Conservation (phyloP, 2,329 filamentous ascomycete species). For the Fusarium graminum region DNA sequence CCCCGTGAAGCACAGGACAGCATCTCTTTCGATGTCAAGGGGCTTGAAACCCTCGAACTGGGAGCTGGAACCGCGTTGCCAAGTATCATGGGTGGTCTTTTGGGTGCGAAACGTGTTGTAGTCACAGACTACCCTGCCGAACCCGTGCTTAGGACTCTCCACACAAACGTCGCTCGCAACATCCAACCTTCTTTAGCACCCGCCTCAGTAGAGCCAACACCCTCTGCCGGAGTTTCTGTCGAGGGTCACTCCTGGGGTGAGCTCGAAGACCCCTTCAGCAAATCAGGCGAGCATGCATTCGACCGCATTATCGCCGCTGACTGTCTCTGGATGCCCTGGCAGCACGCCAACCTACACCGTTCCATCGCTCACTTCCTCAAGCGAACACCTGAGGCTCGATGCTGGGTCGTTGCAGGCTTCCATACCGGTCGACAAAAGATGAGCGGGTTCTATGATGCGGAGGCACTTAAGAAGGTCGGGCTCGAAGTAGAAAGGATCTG, state of each 20-base stretch:
- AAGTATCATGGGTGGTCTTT: conserved; percentile 62
- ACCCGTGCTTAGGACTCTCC: conserved; percentile 70
- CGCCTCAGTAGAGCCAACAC: conserved; percentile 33
- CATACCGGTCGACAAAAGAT: conserved; percentile 77
- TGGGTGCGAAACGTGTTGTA: conserved; percentile 64
- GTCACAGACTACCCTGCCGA: conserved; percentile 77
- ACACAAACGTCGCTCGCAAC: conserved; percentile 68
- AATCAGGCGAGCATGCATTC: conserved; percentile 58
- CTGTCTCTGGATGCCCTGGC: conserved; percentile 80
- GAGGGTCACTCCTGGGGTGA: conserved; percentile 76
- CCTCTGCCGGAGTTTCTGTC: conserved; percentile 56
- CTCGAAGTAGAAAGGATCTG: conserved; percentile 74
- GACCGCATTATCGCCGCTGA: conserved; percentile 77
- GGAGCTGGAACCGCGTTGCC: conserved; percentile 74
- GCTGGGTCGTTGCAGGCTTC: conserved; percentile 77
- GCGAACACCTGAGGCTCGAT: conserved; percentile 59
- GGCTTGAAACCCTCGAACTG: conserved; percentile 70
- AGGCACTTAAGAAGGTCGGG: conserved; percentile 60
- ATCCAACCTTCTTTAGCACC: conserved; percentile 55
- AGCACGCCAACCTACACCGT: conserved; percentile 74
- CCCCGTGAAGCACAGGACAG: conserved; percentile 22
- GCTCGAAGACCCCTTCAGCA: conserved; percentile 53
- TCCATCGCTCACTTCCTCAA: conserved; percentile 74
- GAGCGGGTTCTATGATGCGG: conserved; percentile 71
- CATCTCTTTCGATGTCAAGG: conserved; percentile 61